Percentiles rank a stretch among this genome's conserved stretches.
phyloP scores from a whole-genome alignment of 345 rosid species.

The Aethionema arabicum region DNA sequence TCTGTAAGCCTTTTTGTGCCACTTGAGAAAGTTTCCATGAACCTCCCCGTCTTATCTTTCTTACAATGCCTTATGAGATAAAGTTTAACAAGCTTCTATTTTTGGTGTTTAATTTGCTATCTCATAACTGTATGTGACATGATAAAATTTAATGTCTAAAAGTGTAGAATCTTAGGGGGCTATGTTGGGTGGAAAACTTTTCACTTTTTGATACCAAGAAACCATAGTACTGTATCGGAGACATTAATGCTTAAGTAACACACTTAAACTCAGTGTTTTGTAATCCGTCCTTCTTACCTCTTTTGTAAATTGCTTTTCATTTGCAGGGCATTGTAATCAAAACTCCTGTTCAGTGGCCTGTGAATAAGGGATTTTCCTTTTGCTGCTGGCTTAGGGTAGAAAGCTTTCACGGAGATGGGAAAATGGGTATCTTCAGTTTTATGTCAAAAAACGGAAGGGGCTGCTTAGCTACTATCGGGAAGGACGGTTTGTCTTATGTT shows the following conservation, averaged over 20 bases:
- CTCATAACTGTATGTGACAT: conserved; percentile 18
- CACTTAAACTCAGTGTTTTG: conserved; percentile 16
- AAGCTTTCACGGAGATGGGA: conserved; percentile 64
- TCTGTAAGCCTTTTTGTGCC: conserved; percentile 62
- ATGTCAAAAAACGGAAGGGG: conserved; percentile 88
- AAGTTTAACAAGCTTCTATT: conserved; percentile 9
- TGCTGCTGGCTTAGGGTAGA: conserved; percentile 98
- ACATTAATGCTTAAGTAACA: conserved; percentile 22
- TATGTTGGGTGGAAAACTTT: conserved; percentile 4
- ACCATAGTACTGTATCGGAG: conserved; percentile 17
- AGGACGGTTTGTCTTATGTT: conserved; percentile 68
- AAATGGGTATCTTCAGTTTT: conserved; percentile 89
- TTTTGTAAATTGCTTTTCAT: conserved; percentile 17
- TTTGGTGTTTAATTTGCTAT: conserved; percentile 8
- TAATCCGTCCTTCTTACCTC: conserved; percentile 14
- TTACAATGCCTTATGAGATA: conserved; percentile 7
- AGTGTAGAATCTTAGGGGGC: conserved; percentile 17
- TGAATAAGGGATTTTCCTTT: conserved; percentile 85
- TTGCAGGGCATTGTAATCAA: conserved; percentile 77
- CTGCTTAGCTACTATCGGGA: conserved; percentile 70
- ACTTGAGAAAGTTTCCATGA: conserved; percentile 17
- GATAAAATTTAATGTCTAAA: conserved; percentile 13
- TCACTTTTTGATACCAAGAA: conserved; percentile 16
- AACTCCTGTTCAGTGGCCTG: conserved; percentile 93
- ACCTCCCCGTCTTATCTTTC: conserved; percentile 4